Evolutionary conservation across 352 stramenopile species (phyloP).

Genomic region (Phytophthora sojae): DNA sequence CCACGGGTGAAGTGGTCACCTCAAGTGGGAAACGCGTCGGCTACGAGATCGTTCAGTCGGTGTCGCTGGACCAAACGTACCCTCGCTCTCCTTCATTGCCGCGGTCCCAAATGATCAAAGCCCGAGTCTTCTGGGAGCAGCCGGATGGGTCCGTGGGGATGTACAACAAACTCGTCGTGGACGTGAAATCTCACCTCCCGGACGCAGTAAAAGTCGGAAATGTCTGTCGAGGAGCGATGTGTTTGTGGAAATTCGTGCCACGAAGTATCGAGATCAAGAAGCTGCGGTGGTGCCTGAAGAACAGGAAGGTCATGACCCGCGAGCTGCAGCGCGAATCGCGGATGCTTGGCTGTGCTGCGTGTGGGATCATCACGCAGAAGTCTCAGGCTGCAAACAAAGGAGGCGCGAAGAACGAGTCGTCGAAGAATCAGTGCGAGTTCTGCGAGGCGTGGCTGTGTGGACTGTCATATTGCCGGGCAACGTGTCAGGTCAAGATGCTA

Average conservation of each 20-base stretch:
- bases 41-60: slow-evolving; percentile 36
- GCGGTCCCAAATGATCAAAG: slow-evolving; percentile 21
- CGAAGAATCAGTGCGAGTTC: slow-evolving; percentile 26
- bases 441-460: slow-evolving; percentile 24
- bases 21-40: slow-evolving; percentile 16
- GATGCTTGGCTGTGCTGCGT: slow-evolving; percentile 7
- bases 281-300: slow-evolving; percentile 35
- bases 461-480: slow-evolving; percentile 18
- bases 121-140: slow-evolving; percentile 33
- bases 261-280: slow-evolving; percentile 36
- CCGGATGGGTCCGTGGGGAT: slow-evolving; percentile 21
- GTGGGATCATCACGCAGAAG: slow-evolving; percentile 2
- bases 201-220: slow-evolving; percentile 24
- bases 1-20: slow-evolving; percentile 21
- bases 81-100: slow-evolving; percentile 8
- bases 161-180: slow-evolving; percentile 37
- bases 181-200: slow-evolving; percentile 26
- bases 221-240: slow-evolving; percentile 20
- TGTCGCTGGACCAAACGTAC: slow-evolving; percentile 10
- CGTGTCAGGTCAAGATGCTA: slow-evolving; percentile 31
- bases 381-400: slow-evolving; percentile 1
- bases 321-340: slow-evolving; percentile 2
- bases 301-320: slow-evolving; percentile 25
- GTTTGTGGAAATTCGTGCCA: slow-evolving; percentile 36
- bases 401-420: neutral